These are phyloP conservation scores for Blastocystis sp. DNA, from an alignment of 352 stramenopile genomes.

Conservation along the genomic window DNA sequence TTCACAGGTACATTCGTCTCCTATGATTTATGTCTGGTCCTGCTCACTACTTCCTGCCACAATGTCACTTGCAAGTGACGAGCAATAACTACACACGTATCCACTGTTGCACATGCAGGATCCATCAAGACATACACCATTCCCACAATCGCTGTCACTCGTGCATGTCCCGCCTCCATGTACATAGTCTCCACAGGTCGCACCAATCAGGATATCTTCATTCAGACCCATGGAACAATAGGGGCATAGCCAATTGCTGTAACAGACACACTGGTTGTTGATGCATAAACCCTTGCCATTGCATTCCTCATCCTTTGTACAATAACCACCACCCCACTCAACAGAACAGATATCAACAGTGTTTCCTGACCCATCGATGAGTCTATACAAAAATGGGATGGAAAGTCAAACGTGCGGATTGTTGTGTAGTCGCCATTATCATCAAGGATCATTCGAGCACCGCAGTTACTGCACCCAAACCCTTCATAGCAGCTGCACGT, in stretches of 20 bases:
- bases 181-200: constrained; percentile 50
- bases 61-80: not conserved
- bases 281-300: constrained; percentile 42
- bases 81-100: constrained; percentile 55
- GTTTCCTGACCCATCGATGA: not conserved
- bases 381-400: not conserved
- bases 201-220: constrained; percentile 57
- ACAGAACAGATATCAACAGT: constrained; percentile 50
- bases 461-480: constrained; percentile 48
- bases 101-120: constrained; percentile 48
- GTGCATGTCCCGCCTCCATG: constrained; percentile 1
- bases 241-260: constrained; percentile 58
- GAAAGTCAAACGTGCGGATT: not conserved
- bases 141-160: constrained; percentile 15
- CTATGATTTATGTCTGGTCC: not conserved
- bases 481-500: constrained; percentile 42
- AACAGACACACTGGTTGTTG: constrained; percentile 56
- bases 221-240: constrained; percentile 55
- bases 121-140: constrained; percentile 53
- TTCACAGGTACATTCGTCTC: constrained; percentile 6
- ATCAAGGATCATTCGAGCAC: constrained; percentile 15
- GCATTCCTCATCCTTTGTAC: constrained; percentile 39
- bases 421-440: constrained; percentile 47
- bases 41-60: not conserved
- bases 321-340: constrained; percentile 50